Evolutionary conservation across 2,329 filamentous ascomycete species (phyloP), one percentile per base, ranked within the genome.

Genomic region (Aspergillus phoenicis): DNA sequence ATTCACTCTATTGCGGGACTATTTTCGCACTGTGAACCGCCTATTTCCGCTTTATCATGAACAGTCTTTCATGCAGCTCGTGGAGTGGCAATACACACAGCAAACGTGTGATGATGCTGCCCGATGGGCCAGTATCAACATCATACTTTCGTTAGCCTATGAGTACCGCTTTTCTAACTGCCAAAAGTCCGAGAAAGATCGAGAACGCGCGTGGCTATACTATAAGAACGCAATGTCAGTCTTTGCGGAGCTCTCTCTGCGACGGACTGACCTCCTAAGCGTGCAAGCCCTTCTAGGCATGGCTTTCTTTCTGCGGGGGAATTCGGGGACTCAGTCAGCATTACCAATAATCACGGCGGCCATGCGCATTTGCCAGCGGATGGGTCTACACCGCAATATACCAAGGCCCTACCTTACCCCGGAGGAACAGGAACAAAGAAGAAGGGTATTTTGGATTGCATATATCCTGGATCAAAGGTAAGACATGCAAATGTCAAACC

Each of bases 41-140:
- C 93, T 97, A 83, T 97, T 97, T 72, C 94, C 94, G 2, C 83
- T 98, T 4, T 98, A 96, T 72, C 93, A 97, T 76, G 92, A 97
- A 73, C 91, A 91, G 0, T 96, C 93, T 0, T 98, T 98, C 71
- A 97, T 97, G 91, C 91, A 95, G 71, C 83, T 98, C 10, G 91
- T 97, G 13, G 92, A 97, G 72, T 89, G 90, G 73, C 93, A 98
- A 74, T 98, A 97, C 76, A 95, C 92, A 0, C 82, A 88, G 55
- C 91, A 97, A 66, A 93, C 93, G 0, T 97, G 97, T 69, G 88
- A 95, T 70, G 93, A 94, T 49, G 93, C 93, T 5, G 94, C 94
- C 7, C 97, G 93, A 90, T 98, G 94, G 93, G 94, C 94, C 5
- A 95, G 91, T 77, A 83, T 98, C 68, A 98, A 98, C 68, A 89